Evolutionary conservation across 805 yeast genomes (phyloP), one percentile per base, ranked within the genome.

Genomic region (Sungouiozyma intestinalis): DNA sequence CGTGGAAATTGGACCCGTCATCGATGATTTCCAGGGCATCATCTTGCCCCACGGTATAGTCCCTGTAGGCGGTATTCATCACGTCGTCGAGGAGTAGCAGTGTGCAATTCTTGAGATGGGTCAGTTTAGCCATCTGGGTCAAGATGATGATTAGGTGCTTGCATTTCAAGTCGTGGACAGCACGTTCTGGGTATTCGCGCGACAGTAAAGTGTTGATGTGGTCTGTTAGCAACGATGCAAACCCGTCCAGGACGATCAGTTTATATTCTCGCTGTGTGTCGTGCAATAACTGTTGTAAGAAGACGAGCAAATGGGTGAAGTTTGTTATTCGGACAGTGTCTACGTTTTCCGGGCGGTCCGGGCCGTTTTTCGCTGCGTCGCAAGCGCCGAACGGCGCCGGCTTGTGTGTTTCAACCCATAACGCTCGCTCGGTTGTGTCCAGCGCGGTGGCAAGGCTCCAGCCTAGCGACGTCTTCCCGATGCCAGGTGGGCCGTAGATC

Each of bases 401-500:
- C 13, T 33, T 45, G 43, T 50, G 48, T 3, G 62, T 51, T 14
- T 60, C 62, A 7, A 61, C 55, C 63, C 62, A 61, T 24, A 57
- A 42, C 11, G 48, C 36, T 7, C 44, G 40, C 19, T 45, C 56
- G 46, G 55, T 46, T 8, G 39, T 17, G 15, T 39, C 21, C 11
- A 20, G 18, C 1, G 34, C 3, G 14, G 24, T 21, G 1, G 47
- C 43, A 2, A 58, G 19, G 19, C 52, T 55, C 16, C 48, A 24
- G 7, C 56, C 64, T 8, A 60, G 33, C 29, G 40, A 43, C 2
- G 60, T 52, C 45, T 55, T 61, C 13, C 64, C 62, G 8, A 55
- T 47, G 2, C 64, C 64, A 3, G 65, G 64, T 14, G 60, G 58
- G 1, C 65, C 65, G 46, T 49, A 58, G 4, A 61, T 45, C 34